Evolutionary conservation across 179 eudicot genomes (phyloP).

Genomic region (Actinidia arguta): DNA sequence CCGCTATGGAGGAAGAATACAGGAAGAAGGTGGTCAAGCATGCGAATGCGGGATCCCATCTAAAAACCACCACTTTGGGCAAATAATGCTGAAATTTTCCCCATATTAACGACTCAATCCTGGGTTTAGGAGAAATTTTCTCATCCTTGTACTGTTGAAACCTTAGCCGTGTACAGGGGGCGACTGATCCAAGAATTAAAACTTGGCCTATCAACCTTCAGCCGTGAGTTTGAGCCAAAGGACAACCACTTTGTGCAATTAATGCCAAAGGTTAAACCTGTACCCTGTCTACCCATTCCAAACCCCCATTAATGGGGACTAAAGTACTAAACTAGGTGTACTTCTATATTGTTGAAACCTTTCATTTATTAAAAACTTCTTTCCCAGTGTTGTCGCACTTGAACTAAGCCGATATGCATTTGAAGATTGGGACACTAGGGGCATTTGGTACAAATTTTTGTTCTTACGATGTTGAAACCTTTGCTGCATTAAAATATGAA

Average conservation of each 20-base stretch:
- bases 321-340: too few relatives aligned
- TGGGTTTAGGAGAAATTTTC: too few relatives aligned
- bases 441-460: neutral
- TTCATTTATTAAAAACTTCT: neutral
- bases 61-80: neutral
- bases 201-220: too few relatives aligned
- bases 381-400: neutral
- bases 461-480: neutral
- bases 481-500: neutral
- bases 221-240: too few relatives aligned
- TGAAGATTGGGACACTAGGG: constrained; percentile 5
- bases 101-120: neutral
- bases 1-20: neutral
- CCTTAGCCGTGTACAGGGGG: neutral
- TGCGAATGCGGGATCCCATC: neutral
- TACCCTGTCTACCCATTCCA: too few relatives aligned
- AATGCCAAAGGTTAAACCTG: too few relatives aligned
- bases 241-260: too few relatives aligned
- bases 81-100: neutral
- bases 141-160: neutral
- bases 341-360: neutral
- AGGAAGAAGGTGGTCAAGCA: neutral
- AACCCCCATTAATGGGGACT: too few relatives aligned
- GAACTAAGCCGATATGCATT: neutral
- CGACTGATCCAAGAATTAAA: too few relatives aligned